These are phyloP conservation scores for Mortierella hygrophila DNA, from an alignment of 192 early-diverging fungal genomes.

Conservation along the genomic window DNA sequence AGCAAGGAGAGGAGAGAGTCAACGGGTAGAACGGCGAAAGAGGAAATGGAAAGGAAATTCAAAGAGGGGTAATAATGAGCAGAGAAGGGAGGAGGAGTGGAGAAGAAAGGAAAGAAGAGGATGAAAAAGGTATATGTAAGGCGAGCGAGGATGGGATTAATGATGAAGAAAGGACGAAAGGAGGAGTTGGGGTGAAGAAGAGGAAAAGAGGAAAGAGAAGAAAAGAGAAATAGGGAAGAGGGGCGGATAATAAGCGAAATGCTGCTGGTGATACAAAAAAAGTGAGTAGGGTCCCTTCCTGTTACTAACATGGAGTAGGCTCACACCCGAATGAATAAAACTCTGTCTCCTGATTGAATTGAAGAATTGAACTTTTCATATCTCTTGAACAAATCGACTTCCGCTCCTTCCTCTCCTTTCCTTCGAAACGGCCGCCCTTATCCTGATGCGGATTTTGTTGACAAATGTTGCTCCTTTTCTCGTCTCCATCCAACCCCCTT, in stretches of 20 bases:
- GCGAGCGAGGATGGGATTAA: background rate
- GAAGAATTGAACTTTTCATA: no score
- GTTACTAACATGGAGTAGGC: background rate
- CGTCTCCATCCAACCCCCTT: no score
- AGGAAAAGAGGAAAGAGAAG: background rate
- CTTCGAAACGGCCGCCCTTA: background rate
- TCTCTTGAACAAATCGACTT: background rate
- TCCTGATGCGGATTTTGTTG: no score
- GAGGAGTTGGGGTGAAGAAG: background rate
- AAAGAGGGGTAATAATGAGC: no score
- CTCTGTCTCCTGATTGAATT: background rate
- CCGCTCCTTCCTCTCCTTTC: background rate
- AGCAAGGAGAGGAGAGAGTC: background rate
- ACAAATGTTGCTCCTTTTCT: no score
- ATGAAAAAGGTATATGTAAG: no score
- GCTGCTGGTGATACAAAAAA: background rate
- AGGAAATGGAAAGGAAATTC: slow-evolving; percentile 4
- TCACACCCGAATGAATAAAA: background rate
- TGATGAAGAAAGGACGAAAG: background rate
- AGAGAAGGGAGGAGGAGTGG: background rate
- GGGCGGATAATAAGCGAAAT: background rate
- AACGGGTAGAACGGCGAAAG: background rate
- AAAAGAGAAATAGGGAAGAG: background rate
- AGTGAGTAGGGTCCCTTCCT: background rate
- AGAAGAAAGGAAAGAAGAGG: background rate